A percentile compares a stretch with the other conserved stretches of the same genome.
Evolutionary conservation across 768 basidiomycete genomes (phyloP).

Genomic region (Polyporus arcularius): DNA sequence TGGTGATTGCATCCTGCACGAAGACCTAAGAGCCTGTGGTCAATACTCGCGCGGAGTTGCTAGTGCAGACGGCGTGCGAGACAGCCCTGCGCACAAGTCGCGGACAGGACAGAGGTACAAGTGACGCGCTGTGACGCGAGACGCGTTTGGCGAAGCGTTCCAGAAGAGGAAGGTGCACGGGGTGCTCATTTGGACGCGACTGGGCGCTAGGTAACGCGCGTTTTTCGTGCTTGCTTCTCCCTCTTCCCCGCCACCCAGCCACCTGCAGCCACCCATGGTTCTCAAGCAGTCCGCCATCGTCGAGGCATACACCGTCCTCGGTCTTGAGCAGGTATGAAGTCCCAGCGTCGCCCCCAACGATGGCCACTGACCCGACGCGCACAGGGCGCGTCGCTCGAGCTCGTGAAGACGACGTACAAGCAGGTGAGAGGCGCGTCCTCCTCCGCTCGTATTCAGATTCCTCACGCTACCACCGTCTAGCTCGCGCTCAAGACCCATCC

Average conservation of each 20-base stretch:
- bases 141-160: conserved; percentile 2
- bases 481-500: conserved; percentile 71
- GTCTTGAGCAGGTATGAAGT: conserved; percentile 51
- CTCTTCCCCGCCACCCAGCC: neutral
- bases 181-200: conserved; percentile 12
- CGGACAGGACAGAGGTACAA: no score
- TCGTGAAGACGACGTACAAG: conserved; percentile 69
- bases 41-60: neutral
- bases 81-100: neutral
- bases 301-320: conserved; percentile 47
- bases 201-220: conserved; percentile 11
- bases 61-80: neutral
- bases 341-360: neutral
- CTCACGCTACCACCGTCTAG: conserved; percentile 30
- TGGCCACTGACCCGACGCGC: neutral
- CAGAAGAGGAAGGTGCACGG: conserved; percentile 7
- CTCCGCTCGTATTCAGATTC: neutral
- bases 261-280: conserved; percentile 32
- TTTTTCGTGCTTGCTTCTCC: conserved; percentile 4
- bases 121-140: neutral
- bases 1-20: neutral
- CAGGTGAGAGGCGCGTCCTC: conserved; percentile 43
- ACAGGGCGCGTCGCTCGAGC: conserved; percentile 61
- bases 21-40: neutral
- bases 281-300: conserved; percentile 34